Base-by-base conservation (phyloP, 495 filamentous ascomycete species). In the Cercophora scortea region DNA sequence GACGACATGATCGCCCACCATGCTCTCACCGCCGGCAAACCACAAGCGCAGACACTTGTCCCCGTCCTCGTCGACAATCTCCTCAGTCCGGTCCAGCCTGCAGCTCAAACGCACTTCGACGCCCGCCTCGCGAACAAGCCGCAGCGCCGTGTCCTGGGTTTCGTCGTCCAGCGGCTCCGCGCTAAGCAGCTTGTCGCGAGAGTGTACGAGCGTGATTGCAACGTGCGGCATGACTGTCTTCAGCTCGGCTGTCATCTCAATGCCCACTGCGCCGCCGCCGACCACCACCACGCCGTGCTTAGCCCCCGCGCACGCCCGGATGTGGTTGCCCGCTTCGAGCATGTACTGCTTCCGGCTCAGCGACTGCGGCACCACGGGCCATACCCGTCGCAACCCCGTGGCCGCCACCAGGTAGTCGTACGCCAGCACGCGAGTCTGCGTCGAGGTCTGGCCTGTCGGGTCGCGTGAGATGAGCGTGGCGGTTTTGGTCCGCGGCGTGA, bases 231-330 rank as follows among this genome's bases (percentile, higher is more conserved):
- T 65, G 9, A 79, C 62, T 10, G 73, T 59, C 60, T 84, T 85
- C 42, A 87, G 60, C 63, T 89, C 85, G 10, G 82, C 75, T 0
- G 85, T 83, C 71, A 87, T 84, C 58, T 89, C 85, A 42, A 87
- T 78, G 9, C 85, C 85, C 4, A 87, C 85, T 8, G 85, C 85
- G 13, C 83, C 70, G 52, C 70, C 73, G 19, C 84, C 85, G 34
- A 87, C 75, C 19, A 88, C 67, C 0, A 81, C 72, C 3, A 86
- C 76, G 0, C 79, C 77, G 0, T 79, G 71, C 35, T 60, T 65
- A 1, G 66, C 69, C 9, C 55, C 61, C 13, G 65, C 59, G 8
- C 72, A 63, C 6, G 56, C 62, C 2, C 62, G 57, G 49, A 77
- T 71, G 39, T 82, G 73, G 6, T 62, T 64, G 8, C 64, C 68